A percentile compares a stretch with the other conserved stretches of the same genome.
phyloP scores from a whole-genome alignment of 1,139 yeast species.

The Suhomyces yuchorum region DNA sequence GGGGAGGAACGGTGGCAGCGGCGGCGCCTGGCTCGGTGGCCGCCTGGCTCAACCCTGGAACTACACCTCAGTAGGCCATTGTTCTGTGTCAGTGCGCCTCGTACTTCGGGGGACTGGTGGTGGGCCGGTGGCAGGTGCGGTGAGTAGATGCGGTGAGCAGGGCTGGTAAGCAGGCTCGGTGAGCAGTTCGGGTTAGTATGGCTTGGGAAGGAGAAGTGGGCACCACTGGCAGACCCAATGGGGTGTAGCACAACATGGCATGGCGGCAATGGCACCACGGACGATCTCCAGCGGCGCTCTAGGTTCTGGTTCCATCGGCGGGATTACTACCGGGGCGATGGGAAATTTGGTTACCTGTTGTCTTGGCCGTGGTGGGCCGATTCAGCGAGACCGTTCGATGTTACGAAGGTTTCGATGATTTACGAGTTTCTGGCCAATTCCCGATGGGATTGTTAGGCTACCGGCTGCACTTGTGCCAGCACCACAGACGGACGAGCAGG shows the following conservation, averaged over 20 bases:
- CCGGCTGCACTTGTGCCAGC: background rate
- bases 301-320: too few relatives aligned
- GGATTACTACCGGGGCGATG: too few relatives aligned
- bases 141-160: too few relatives aligned
- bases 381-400: background rate
- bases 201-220: too few relatives aligned
- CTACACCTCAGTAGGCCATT: background rate
- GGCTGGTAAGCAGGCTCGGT: too few relatives aligned
- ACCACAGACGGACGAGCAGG: too few relatives aligned
- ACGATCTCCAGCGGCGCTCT: too few relatives aligned
- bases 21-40: background rate
- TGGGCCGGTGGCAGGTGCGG: background rate
- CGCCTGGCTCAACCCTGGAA: background rate
- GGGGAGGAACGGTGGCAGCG: background rate
- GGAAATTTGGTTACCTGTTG: too few relatives aligned
- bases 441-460: background rate
- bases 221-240: too few relatives aligned
- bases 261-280: too few relatives aligned
- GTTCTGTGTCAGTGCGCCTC: constrained; percentile 3
- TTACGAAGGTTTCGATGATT: background rate
- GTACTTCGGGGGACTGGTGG: background rate
- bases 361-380: background rate
- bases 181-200: too few relatives aligned
- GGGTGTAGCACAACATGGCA: too few relatives aligned
- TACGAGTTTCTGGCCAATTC: background rate